A percentile compares a stretch with the other conserved stretches of the same genome.
Evolutionary conservation across 768 basidiomycete species (phyloP).

Genomic region (Neoboletus magnificus): DNA sequence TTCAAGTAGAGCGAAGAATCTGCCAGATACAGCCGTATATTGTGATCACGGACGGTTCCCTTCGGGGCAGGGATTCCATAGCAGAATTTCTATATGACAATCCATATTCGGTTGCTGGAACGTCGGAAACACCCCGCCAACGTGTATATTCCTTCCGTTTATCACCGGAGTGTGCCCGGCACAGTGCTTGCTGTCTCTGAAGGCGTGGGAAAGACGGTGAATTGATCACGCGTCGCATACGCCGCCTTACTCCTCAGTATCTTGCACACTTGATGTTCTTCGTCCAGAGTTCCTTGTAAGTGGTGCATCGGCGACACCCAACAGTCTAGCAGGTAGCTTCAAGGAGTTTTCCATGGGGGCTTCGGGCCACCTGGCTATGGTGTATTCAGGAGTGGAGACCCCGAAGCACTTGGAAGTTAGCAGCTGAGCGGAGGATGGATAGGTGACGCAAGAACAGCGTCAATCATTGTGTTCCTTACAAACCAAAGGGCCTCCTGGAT

Average conservation of each 20-base stretch:
- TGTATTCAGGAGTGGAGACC: too few relatives aligned
- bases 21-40: constrained; percentile 6
- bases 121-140: constrained; percentile 22
- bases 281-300: too few relatives aligned
- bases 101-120: constrained; percentile 23
- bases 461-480: too few relatives aligned
- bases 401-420: too few relatives aligned
- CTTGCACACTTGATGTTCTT: too few relatives aligned
- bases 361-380: too few relatives aligned
- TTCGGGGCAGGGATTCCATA: constrained; percentile 16
- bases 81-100: constrained; percentile 26
- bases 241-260: not conserved
- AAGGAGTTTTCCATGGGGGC: too few relatives aligned
- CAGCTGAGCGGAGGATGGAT: too few relatives aligned
- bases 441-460: too few relatives aligned
- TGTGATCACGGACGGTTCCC: constrained; percentile 23
- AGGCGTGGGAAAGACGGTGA: constrained; percentile 26
- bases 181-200: constrained; percentile 3
- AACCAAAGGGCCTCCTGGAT: too few relatives aligned
- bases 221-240: constrained; percentile 22
- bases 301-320: too few relatives aligned
- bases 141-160: constrained; percentile 31
- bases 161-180: constrained; percentile 18
- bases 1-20: constrained; percentile 3
- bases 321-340: too few relatives aligned